phyloP scores from a whole-genome alignment of 2,329 filamentous ascomycete genomes.

The Incumbomyces lentus region DNA sequence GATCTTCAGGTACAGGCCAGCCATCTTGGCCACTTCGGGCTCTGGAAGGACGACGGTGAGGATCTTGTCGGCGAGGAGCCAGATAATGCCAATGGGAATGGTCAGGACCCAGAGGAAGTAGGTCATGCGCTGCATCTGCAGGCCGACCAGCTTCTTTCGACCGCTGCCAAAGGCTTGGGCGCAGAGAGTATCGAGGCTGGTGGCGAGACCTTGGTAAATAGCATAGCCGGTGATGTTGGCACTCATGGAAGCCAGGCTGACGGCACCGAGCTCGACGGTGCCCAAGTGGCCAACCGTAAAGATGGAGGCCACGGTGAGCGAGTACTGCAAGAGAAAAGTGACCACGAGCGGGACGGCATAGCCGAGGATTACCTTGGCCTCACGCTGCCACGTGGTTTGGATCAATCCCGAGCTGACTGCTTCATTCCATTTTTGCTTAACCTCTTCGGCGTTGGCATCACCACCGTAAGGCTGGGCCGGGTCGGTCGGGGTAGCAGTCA shows the following conservation, averaged over 20 bases:
- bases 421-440: slow-evolving; percentile 72
- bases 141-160: slow-evolving; percentile 74
- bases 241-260: slow-evolving; percentile 65
- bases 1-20: slow-evolving; percentile 63
- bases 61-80: slow-evolving; percentile 58
- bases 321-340: slow-evolving; percentile 73
- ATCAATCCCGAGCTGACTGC: slow-evolving; percentile 73
- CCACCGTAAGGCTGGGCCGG: slow-evolving; percentile 34
- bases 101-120: slow-evolving; percentile 64
- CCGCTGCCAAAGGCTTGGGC: slow-evolving; percentile 90
- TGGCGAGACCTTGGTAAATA: slow-evolving; percentile 65
- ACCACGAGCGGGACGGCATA: slow-evolving; percentile 62
- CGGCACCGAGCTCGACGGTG: slow-evolving; percentile 57
- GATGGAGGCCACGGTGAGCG: slow-evolving; percentile 69
- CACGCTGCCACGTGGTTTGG: slow-evolving; percentile 81
- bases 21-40: slow-evolving; percentile 57
- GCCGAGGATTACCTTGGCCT: slow-evolving; percentile 66
- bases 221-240: slow-evolving; percentile 69
- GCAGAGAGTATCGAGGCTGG: slow-evolving; percentile 83
- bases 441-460: slow-evolving; percentile 42
- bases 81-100: slow-evolving; percentile 61
- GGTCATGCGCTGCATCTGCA: slow-evolving; percentile 73
- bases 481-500: slow-evolving; percentile 25
- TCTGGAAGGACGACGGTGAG: slow-evolving; percentile 61
- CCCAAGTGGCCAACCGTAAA: slow-evolving; percentile 70